phyloP scores from a whole-genome alignment of 306 rosid species.

The Nissolia schottii region DNA sequence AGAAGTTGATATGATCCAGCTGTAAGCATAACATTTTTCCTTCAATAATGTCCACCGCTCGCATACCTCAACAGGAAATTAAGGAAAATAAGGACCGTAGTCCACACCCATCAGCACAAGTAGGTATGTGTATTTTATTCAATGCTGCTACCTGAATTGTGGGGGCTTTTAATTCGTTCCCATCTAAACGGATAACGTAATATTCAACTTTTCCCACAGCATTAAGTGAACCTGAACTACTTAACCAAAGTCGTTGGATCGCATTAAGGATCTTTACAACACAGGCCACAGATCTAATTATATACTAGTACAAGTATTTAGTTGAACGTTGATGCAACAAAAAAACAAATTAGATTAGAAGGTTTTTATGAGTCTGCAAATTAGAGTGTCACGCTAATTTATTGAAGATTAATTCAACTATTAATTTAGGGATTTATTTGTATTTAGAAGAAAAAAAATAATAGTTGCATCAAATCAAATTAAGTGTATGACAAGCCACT shows the following conservation, averaged over 20 bases:
- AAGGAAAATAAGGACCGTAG: not conserved
- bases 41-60: too few species aligned
- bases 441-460: too few species aligned
- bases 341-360: not conserved
- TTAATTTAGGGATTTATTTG: too few species aligned
- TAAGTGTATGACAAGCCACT: too few species aligned
- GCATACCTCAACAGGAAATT: too few species aligned
- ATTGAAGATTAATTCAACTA: not conserved
- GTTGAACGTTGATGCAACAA: too few species aligned
- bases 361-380: not conserved
- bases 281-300: not conserved
- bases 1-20: too few species aligned
- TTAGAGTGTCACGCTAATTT: not conserved
- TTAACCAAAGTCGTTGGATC: conserved; percentile 17
- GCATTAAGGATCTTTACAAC: not conserved
- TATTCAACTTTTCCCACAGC: not conserved
- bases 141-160: not conserved
- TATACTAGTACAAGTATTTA: too few species aligned
- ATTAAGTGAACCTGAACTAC: conserved; percentile 2
- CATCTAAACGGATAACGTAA: not conserved
- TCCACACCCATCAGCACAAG: not conserved
- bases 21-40: too few species aligned
- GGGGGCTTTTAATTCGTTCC: not conserved
- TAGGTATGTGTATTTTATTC: not conserved
- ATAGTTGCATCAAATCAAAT: too few species aligned